phyloP scores from a whole-genome alignment of 306 rosid genomes.

The Fagus crenata region DNA sequence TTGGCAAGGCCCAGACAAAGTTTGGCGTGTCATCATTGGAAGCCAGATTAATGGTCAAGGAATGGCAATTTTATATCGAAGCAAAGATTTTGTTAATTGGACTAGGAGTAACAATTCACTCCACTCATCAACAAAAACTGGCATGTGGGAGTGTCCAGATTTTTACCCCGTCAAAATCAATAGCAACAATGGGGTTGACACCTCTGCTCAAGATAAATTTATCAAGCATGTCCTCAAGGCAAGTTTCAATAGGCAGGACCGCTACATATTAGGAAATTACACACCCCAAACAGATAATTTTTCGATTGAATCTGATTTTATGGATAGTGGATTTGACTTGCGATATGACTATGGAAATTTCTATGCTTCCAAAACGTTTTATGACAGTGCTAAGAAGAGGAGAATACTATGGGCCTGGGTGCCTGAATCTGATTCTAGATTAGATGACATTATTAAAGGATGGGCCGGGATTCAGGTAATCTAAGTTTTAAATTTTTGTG shows the following conservation, averaged over 20 bases:
- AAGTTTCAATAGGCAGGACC: conserved; percentile 41
- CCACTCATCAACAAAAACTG: conserved; percentile 24
- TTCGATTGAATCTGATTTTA: conserved; percentile 32
- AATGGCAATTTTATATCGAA: conserved; percentile 37
- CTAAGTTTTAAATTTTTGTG: neutral
- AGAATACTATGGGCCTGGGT: conserved; percentile 62
- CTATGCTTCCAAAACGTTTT: conserved; percentile 60
- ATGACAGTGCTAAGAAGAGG: conserved; percentile 47
- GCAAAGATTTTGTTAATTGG: conserved; percentile 54
- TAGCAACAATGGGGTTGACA: conserved; percentile 45
- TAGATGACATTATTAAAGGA: conserved; percentile 53
- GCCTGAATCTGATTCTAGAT: conserved; percentile 33
- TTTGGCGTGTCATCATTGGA: conserved; percentile 51
- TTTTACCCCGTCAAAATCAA: conserved; percentile 46
- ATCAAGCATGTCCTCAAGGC: conserved; percentile 51
- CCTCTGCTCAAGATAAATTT: conserved; percentile 25
- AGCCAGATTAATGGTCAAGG: conserved; percentile 38
- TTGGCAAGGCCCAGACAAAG: conserved; percentile 47
- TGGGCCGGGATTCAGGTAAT: conserved; percentile 81
- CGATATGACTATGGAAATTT: conserved; percentile 55
- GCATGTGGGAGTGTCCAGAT: conserved; percentile 58
- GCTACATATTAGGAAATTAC: conserved; percentile 53
- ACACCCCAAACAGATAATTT: conserved; percentile 32
- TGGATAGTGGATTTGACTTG: conserved; percentile 37
- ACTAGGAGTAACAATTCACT: conserved; percentile 31